Evolutionary conservation across 176 grass and related monocot species (phyloP).

Genomic region (Triticum urartu): DNA sequence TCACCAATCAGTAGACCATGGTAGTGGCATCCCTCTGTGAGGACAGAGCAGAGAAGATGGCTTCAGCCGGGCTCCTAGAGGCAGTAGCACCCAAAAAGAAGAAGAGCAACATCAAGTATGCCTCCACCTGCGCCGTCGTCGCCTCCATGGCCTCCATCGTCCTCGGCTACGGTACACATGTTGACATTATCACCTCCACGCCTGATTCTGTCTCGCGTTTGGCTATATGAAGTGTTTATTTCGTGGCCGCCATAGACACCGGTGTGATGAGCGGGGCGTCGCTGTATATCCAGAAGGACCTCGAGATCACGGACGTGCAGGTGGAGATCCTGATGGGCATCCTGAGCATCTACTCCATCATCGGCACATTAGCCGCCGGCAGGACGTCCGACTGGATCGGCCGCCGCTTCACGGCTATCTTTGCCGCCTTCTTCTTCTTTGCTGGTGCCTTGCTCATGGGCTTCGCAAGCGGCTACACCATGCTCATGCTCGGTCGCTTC

Average conservation of each 20-base stretch:
- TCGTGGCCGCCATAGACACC: slow-evolving; percentile 28
- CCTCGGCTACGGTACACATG: slow-evolving; percentile 56
- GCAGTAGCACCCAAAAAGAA: neutral
- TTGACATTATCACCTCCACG: neutral
- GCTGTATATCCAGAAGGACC: slow-evolving; percentile 60
- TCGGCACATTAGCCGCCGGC: slow-evolving; percentile 63
- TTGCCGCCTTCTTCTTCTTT: slow-evolving; percentile 54
- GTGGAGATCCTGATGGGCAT: slow-evolving; percentile 61
- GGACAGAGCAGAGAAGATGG: neutral
- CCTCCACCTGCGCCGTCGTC: slow-evolving; percentile 52
- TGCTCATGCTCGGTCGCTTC: slow-evolving; percentile 61
- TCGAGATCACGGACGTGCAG: slow-evolving; percentile 51
- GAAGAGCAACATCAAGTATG: slow-evolving; percentile 38
- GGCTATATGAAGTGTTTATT: neutral
- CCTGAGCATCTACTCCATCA: slow-evolving; percentile 60
- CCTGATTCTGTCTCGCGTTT: neutral
- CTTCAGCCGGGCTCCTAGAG: slow-evolving; percentile 18
- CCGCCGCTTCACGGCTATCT: slow-evolving; percentile 57
- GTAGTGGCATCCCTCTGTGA: neutral
- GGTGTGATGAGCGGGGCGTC: slow-evolving; percentile 75
- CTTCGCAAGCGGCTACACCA: slow-evolving; percentile 40
- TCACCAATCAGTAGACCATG: neutral
- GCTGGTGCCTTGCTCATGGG: slow-evolving; percentile 60
- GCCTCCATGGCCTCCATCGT: slow-evolving; percentile 73
- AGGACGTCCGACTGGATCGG: slow-evolving; percentile 73